phyloP scores from a whole-genome alignment of 1,284 basidiomycete species.

The Ustilago xerochloae region DNA sequence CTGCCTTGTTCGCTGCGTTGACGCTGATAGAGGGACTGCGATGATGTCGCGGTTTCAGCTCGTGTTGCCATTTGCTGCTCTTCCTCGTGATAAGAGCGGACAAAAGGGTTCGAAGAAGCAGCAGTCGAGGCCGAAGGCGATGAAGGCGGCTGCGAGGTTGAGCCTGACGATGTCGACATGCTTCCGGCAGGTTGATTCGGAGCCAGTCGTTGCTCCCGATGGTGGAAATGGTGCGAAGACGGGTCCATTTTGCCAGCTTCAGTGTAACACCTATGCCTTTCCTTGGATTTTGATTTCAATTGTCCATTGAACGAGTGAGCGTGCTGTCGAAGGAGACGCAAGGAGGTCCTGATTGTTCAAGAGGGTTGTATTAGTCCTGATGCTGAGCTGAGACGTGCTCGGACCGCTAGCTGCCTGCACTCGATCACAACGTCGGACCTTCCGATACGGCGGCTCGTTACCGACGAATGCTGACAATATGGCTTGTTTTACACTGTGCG shows the following conservation, averaged over 20 bases:
- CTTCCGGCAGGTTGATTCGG: constrained; percentile 9
- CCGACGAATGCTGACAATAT: neutral
- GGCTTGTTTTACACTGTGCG: neutral
- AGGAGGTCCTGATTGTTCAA: neutral
- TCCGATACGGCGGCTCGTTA: neutral
- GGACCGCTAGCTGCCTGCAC: too few relatives aligned
- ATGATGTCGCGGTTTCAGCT: neutral
- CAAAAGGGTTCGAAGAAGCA: constrained; percentile 25
- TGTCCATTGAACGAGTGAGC: neutral
- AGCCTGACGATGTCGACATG: constrained; percentile 21
- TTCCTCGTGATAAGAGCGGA: constrained; percentile 27
- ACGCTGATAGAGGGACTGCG: neutral
- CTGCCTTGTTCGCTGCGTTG: neutral
- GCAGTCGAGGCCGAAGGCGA: constrained; percentile 31
- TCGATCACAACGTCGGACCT: neutral
- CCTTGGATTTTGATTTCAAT: neutral
- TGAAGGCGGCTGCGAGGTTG: constrained; percentile 18
- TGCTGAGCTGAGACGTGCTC: neutral
- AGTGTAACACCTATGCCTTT: neutral
- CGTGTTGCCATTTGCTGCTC: constrained; percentile 3
- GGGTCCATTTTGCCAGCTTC: constrained; percentile 9
- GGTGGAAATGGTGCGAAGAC: constrained; percentile 20
- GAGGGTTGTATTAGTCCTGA: neutral
- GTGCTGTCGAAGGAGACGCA: neutral
- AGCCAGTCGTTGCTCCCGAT: constrained; percentile 11